Evolutionary conservation across 176 grass and related monocot species (phyloP), one percentile per base, ranked within the genome.

Genomic region (Otatea glauca): DNA sequence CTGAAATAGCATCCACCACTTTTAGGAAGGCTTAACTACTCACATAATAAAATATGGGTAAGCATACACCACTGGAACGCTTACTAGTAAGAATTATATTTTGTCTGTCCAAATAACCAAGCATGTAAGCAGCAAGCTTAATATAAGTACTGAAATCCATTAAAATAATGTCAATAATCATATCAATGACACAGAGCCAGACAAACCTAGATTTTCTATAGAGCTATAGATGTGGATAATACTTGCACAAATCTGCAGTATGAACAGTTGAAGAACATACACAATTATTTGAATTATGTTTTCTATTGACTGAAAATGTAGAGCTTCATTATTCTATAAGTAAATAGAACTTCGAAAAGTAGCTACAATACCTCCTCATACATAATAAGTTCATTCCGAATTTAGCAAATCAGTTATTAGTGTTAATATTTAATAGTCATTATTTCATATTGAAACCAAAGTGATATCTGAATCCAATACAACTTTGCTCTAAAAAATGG

Each of bases 21-120:
- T 60, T 70, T 72, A 82, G 5, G 51, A 0, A 68, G 25, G 37
- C 48, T 38, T 38, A 50, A 21, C 76, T 17, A 80, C 71, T 66
- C 47, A 75, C 37, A 59, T 35, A 12, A 45, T 17, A 61, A 8
- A 74, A 77, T 51, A 70, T 35, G 12, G 39, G 35, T 37, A 37
- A 37, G 35, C 35, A 37, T 37, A 37, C 1, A 55, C 7, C 4
- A 50, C 34, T 82, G n/a, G 45, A 83, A 21, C 6, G 10, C 12
- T 68, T 35, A 66, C 11, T 48, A 78, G 23, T 70, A 58, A 11
- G 11, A 11, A 41, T 65, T 27, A 47, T 7, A 24, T 70, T 76
- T 39, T 29, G 3, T 39, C 5, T 39, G 13, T 50, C 43, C n/a
- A 29, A 53, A 41, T 69, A 61, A 25, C 8, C 35, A 64, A 72